Evolutionary conservation across 2,329 filamentous ascomycete genomes (phyloP), one percentile per base, ranked within the genome.

Genomic region (Arachnomyces sp.): DNA sequence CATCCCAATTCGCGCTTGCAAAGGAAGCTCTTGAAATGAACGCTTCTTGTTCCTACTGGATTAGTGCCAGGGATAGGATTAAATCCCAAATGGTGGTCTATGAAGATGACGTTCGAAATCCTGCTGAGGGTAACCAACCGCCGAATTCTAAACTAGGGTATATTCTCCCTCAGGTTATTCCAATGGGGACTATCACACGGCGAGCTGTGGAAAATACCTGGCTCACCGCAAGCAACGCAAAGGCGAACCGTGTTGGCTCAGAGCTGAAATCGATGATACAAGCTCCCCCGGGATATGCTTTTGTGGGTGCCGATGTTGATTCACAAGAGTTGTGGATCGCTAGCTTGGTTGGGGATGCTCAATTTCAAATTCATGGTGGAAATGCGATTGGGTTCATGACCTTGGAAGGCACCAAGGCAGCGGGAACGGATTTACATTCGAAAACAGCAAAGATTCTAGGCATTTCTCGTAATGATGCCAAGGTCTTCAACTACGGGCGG

Each of bases 311-410:
- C 3, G 92, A 98, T 64, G 92, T 98, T 3, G 92, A 98, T 58
- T 95, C 89, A 2, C 82, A 98, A 60, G 92, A 98, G 61, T 73
- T 98, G 5, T 98, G 93, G 92, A 98, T 98, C 54, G 93, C 92
- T 3, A 94, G 87, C 60, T 72, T 98, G 1, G 78, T 98, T 2
- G 92, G 92, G 16, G 92, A 98, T 59, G 86, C 92, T 3, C 88
- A 89, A 16, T 98, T 98, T 67, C 83, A 87, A 55, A 71, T 98
- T 1, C 92, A 98, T 51, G 93, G 92, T 31, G 93, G 92, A 39
- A 96, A 95, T 57, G 92, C 93, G 1, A 85, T 98, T 43, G 92
- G 93, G 0, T 98, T 98, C 69, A 98, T 98, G 93, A 98, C 92
- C 0, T 71, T 98, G 1, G 93, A 98, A 66, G 90, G 92, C 11